These are phyloP conservation scores for Penicillium corylophilum DNA, from an alignment of 2,329 filamentous ascomycete genomes.

Conservation along the genomic window DNA sequence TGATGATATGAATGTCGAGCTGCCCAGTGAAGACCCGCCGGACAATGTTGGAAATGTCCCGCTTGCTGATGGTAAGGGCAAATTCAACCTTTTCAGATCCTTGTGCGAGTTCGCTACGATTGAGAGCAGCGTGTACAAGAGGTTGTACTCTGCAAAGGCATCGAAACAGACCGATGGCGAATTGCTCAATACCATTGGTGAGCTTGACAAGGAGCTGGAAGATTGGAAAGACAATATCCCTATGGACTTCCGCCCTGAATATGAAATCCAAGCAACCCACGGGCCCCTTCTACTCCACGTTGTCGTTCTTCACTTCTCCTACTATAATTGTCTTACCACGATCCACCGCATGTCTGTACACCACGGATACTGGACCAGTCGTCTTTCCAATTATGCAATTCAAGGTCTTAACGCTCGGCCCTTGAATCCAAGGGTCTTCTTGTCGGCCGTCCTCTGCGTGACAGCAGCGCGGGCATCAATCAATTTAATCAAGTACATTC, in stretches of 20 bases:
- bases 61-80: conserved; percentile 80
- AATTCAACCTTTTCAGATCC: conserved; percentile 90
- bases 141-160: conserved; percentile 87
- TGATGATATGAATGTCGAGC: conserved; percentile 90
- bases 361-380: conserved; percentile 96
- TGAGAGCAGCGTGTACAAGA: conserved; percentile 90
- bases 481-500: conserved; percentile 90
- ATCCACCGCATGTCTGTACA: conserved; percentile 99
- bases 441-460: conserved; percentile 87
- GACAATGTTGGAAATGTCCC: conserved; percentile 96
- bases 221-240: conserved; percentile 97
- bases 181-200: conserved; percentile 90
- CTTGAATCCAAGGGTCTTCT: conserved; percentile 90
- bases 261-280: conserved; percentile 90
- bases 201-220: conserved; percentile 85
- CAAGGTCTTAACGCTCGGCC: conserved; percentile 88
- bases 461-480: conserved; percentile 91
- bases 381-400: conserved; percentile 90
- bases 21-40: conserved; percentile 83
- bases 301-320: conserved; percentile 91
- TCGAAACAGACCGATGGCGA: conserved; percentile 90
- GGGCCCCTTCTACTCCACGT: conserved; percentile 93
- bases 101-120: conserved; percentile 92
- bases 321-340: conserved; percentile 96
- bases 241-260: conserved; percentile 92